Percentiles rank a stretch among this genome's conserved stretches.
These are phyloP conservation scores for Mycosphaerelloides madeirae DNA, from an alignment of 2,329 filamentous ascomycete genomes.

Conservation along the genomic window DNA sequence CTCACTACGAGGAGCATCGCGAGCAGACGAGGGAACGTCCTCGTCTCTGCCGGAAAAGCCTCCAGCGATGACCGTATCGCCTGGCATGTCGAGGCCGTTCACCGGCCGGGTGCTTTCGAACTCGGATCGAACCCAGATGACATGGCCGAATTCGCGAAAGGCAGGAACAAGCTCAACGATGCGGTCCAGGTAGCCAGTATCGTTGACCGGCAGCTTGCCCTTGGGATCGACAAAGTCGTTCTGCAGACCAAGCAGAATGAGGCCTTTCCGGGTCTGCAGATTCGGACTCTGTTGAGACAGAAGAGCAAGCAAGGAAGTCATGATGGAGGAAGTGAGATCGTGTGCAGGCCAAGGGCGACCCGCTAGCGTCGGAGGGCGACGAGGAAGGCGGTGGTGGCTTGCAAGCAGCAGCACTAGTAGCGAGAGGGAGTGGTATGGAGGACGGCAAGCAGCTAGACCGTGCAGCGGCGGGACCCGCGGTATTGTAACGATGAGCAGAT, in stretches of 20 bases:
- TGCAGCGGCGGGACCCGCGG: too few relatives aligned
- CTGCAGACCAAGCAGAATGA: constrained; percentile 82
- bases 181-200: constrained; percentile 62
- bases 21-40: constrained; percentile 1
- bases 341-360: too few relatives aligned
- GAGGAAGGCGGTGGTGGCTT: too few relatives aligned
- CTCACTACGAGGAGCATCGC: not conserved
- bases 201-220: constrained; percentile 61
- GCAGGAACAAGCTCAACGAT: constrained; percentile 62
- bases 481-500: too few relatives aligned
- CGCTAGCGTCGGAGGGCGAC: too few relatives aligned
- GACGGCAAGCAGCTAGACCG: too few relatives aligned
- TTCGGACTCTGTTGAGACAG: constrained; percentile 45
- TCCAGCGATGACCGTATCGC: constrained; percentile 24
- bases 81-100: constrained; percentile 17
- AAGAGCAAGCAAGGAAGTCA: constrained; percentile 42
- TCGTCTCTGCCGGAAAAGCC: constrained; percentile 7
- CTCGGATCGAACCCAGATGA: constrained; percentile 81
- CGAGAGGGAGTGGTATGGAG: too few relatives aligned
- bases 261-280: constrained; percentile 60
- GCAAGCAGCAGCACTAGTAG: too few relatives aligned
- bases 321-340: constrained; percentile 11
- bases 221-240: constrained; percentile 75
- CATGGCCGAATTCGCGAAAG: constrained; percentile 67
- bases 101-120: constrained; percentile 45